Base-by-base conservation (phyloP, 768 basidiomycete genomes). In the Tulasnella sp. region DNA sequence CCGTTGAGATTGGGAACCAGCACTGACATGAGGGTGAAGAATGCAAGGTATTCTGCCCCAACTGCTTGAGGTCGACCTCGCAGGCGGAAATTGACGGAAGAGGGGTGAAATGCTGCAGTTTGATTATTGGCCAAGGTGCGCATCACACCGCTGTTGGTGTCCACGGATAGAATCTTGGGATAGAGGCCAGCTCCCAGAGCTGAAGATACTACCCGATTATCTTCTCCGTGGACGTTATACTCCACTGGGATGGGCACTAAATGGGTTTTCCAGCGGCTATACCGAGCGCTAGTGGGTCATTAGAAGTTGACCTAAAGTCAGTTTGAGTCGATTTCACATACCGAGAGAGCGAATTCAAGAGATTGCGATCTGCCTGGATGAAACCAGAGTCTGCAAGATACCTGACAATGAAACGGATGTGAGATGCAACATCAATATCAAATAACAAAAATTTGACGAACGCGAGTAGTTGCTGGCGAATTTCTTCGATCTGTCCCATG, bases 401-500 rank as follows among this genome's bases (percentile, higher is more conserved):
- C 26, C 93, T 94, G 79, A 16, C 35, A 78, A 77, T 57, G n/a
- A 26, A 29, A 26, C 74, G 46, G 51, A 61, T 39, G 74, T 75
- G 82, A 80, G 82, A 81, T 9, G 39, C n/a, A 20, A 46, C 18
- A 37, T 29, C 37, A 40, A 40, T 20, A 10, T 4, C 15, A 42
- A 42, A 26, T 40, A 83, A 15, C 81, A 80, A 83, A 82, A 39
- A 42, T 39, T 35, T 39, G 48, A 79, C 84, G 80, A 81, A 93
- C 87, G 91, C 90, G 76, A 95, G 85, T 80, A 94, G 90, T 83
- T 99, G 97, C 82, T 96, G 95, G 39, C 96, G 90, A 46, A 98
- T 88, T 82, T 98, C 97, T 83, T 99, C 97, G 40, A 99, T 97
- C 84, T 98, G 95, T 84, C 95, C 91, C 73, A 99, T 86, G 82